Base-by-base conservation (phyloP, 768 basidiomycete species). In the Termitomyces sp. region DNA sequence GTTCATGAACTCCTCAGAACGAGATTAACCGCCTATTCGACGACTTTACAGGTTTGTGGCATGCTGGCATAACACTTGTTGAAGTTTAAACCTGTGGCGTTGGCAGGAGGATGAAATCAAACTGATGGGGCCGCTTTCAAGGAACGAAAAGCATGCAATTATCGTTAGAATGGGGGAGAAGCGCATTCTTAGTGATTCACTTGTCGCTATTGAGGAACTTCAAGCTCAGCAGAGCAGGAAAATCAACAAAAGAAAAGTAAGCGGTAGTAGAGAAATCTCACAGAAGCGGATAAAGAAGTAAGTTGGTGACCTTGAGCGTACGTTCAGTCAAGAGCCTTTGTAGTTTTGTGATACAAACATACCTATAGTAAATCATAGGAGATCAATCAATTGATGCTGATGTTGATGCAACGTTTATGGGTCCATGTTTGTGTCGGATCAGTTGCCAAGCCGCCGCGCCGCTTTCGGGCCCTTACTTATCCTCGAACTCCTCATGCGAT, bases 141-240 rank as follows among this genome's bases (percentile, higher is more conserved):
- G 73, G 53, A 83, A 84, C 62, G 79, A 76, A 64, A 75, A 74
- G 58, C 76, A 85, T 57, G 92, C 93, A 1, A 66, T 87, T 8
- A 72, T 89, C 46, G 90, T 94, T 13, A 79, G 93, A 36, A 67
- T 91, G 10, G 90, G 90, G 4, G 93, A 95, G 74, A 93, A 93
- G 72, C 72, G 79, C 24, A 84, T 94, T 13, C 64, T 94, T 54
- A 55, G 62, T 8, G 65, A 61, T 8, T 56, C 61, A n/a, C 53
- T 72, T 31, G 55, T 61, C 16, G 69, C 66, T 49, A 32, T 74
- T 27, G 52, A 60, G 20, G 56, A 46, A 14, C 37, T 59, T 1
- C 58, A 55, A 24, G 46, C 27, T 20, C 53, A 54, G 26, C 54
- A 48, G 26, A 53, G 37, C 14, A 36, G 57, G 18, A 55, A 55